Evolutionary conservation across 495 filamentous ascomycete species (phyloP).

Genomic region (Neurospora discreta): DNA sequence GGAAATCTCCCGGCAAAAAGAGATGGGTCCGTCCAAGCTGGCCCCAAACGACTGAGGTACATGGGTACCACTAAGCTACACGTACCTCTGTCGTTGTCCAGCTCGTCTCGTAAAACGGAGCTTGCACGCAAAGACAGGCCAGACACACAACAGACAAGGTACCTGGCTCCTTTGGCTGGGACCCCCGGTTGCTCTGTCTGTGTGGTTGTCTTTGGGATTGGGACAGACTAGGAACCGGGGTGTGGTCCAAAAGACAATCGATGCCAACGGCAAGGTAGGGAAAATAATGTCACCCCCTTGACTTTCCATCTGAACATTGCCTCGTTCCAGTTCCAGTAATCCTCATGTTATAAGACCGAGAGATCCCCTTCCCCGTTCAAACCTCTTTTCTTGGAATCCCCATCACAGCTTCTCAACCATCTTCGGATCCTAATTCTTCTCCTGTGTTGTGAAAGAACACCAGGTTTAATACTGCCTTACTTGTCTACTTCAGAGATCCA

Average conservation of each 20-base stretch:
- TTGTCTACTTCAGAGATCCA: constrained; percentile 5
- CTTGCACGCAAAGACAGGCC: background rate
- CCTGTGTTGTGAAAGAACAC: constrained; percentile 1
- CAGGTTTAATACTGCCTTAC: background rate
- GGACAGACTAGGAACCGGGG: constrained; percentile 10
- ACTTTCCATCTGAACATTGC: constrained; percentile 18
- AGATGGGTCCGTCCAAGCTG: background rate
- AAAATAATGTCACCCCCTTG: constrained; percentile 9
- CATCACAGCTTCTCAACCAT: constrained; percentile 15
- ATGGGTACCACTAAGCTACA: background rate
- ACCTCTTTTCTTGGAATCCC: constrained; percentile 17
- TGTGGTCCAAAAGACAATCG: constrained; percentile 11
- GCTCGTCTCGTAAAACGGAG: background rate
- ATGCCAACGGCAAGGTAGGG: constrained; percentile 15
- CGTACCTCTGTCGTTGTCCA: background rate
- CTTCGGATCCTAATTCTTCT: constrained; percentile 7
- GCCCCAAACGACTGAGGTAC: background rate
- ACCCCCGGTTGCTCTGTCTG: background rate
- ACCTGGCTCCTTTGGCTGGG: background rate
- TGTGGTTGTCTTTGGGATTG: background rate
- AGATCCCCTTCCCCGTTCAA: constrained; percentile 17
- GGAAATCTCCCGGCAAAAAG: constrained; percentile 8
- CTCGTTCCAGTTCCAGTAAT: constrained; percentile 12
- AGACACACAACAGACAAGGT: background rate
- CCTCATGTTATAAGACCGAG: constrained; percentile 21